Base-by-base conservation (phyloP, 1,139 yeast genomes). In the Diutina pseudorugosa region DNA sequence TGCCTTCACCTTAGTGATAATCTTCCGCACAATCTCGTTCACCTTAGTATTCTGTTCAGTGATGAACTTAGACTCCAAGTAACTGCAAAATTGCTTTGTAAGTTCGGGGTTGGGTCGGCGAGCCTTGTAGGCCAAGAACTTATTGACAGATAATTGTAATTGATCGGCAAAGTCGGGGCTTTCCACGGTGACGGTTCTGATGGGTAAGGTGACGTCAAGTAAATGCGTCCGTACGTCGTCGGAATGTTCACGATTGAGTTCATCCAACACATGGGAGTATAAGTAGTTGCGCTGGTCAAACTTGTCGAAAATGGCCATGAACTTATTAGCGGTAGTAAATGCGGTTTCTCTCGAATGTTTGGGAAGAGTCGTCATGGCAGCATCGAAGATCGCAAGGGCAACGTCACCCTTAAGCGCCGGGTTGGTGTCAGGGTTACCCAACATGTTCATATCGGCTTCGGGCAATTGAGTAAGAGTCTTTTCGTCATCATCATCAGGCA, bases 331-430 rank as follows among this genome's bases (percentile, higher is more conserved):
- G 47, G 80, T 66, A 9, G 69, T 72, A 58, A 75, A 73, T 16
- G 74, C 62, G 56, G 71, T 76, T 20, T 42, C 51, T 9, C 45
- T 50, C 18, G 50, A 43, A 21, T 41, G 27, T 53, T 65, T 61
- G 2, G 70, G 66, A n/a, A 84, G 62, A 4, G 81, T 73, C 30
- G 79, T 76, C 54, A 85, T 69, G 50, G 86, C 83, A 48, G 86
- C 76, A 64, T 90, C 96, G 62, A 80, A 90, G 21, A 90, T 79
- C 0, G 95, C 80, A 59, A 90, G 73, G 2, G 94, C 94, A 53
- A 91, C 82, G 63, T 90, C 96, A 54, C 98, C 97, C 60, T 82
- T 82, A 59, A 91, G 73, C 0, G 95, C 97, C 8, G 97, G 96
- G 62, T 90, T 91, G 25, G 89, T 81, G 52, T 85, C 93, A 14